Evolutionary conservation across 768 basidiomycete species (phyloP).

Genomic region (Cyathus striatus): DNA sequence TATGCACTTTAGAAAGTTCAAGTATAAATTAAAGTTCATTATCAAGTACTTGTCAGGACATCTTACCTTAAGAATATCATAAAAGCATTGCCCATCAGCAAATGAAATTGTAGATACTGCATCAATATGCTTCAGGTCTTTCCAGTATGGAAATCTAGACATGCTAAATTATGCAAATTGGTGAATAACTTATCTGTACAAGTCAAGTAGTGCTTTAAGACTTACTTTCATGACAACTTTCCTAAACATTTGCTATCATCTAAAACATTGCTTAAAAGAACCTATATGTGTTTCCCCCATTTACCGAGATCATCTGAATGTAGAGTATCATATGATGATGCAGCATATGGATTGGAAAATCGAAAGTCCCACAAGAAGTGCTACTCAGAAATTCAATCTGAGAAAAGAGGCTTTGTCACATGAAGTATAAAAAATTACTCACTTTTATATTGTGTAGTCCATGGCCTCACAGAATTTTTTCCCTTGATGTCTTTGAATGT

Average conservation of each 20-base stretch:
- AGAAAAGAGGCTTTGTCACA: too few species aligned
- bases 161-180: slow-evolving; percentile 13
- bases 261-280: slow-evolving; percentile 11
- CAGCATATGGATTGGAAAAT: slow-evolving; percentile 16
- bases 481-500: slow-evolving; percentile 6
- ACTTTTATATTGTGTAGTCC: slow-evolving; percentile 17
- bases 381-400: slow-evolving; percentile 8
- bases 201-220: slow-evolving; percentile 1
- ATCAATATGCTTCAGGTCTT: slow-evolving; percentile 22
- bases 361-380: slow-evolving; percentile 20
- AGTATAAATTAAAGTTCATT: slow-evolving; percentile 1
- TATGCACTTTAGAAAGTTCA: slow-evolving; percentile 15
- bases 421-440: slow-evolving; percentile 1
- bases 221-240: slow-evolving; percentile 12
- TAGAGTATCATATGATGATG: slow-evolving; percentile 19
- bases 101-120: slow-evolving; percentile 17
- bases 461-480: slow-evolving; percentile 12
- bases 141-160: slow-evolving; percentile 19
- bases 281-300: slow-evolving; percentile 19
- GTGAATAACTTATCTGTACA: not conserved
- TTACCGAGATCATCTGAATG: slow-evolving; percentile 21
- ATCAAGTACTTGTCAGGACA: not conserved
- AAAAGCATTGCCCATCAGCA: slow-evolving; percentile 21
- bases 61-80: slow-evolving; percentile 21
- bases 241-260: slow-evolving; percentile 8